Base-by-base conservation (phyloP, 306 rosid genomes). In the Dryas drummondii region DNA sequence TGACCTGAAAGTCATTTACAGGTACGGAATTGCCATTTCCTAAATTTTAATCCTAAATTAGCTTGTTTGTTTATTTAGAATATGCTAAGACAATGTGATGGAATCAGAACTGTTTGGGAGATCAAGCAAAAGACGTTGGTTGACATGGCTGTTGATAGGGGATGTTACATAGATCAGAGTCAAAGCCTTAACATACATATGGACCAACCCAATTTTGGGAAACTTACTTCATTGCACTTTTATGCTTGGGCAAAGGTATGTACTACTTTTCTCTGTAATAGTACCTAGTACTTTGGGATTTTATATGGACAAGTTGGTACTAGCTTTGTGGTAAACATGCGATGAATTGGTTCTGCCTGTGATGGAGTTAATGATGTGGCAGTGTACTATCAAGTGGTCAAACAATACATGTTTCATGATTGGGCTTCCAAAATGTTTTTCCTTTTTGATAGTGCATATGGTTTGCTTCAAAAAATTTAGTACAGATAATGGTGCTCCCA, bases 131-230 rank as follows among this genome's bases (percentile, higher is more conserved):
- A 79, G 84, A 91, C 94, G 22, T 73, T 91, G 78, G 98, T 93
- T 13, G 98, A 93, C 72, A 93, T 93, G 97, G 98, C 97, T 57
- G 96, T 79, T 57, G 92, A 89, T 85, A 87, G 96, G 61, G 97
- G 98, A 54, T 87, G 93, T 62, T 93, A 81, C 86, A 93, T 93
- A 41, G 97, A 93, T 81, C 96, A 93, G 81, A 93, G 97, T 81
- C 98, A 93, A 82, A 93, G 97, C 74, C 86, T 93, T 53, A 93
- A 93, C 49, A 93, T 93, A 59, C 98, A 93, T 78, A 93, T 93
- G 90, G 97, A 91, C 73, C 94, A 93, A 78, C 93, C 98, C 52
- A 91, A 88, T 73, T 91, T 87, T 68, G 98, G 96, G 75, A 93
- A 91, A 78, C 88, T 93, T 46, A 93, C 96, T 67, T 93, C 98